A percentile compares a stretch with the other conserved stretches of the same genome.
Evolutionary conservation across 2,329 filamentous ascomycete species (phyloP).

Genomic region (Leptographium lundbergii): DNA sequence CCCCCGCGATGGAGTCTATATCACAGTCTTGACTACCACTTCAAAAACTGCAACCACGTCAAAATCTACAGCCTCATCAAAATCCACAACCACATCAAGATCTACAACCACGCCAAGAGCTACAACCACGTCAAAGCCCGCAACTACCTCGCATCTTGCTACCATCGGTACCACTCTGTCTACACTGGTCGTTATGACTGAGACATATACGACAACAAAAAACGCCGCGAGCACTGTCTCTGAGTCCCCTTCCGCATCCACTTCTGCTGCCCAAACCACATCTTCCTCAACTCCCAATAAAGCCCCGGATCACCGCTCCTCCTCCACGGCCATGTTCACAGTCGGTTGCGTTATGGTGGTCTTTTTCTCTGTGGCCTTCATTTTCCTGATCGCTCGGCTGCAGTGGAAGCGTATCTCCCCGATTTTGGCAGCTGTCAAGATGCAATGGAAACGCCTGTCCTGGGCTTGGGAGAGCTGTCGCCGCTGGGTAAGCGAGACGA

Average conservation of each 20-base stretch:
- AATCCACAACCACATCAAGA: background rate
- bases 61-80: background rate
- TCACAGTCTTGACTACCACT: background rate
- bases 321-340: background rate
- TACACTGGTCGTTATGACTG: background rate
- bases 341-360: slow-evolving; percentile 1
- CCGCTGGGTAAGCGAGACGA: background rate
- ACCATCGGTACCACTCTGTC: background rate
- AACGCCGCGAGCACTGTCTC: background rate
- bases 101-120: background rate
- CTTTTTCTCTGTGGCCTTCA: background rate
- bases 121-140: background rate
- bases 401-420: background rate
- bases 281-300: background rate
- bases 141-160: background rate
- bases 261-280: background rate
- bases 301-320: background rate
- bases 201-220: background rate
- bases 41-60: background rate
- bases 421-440: background rate
- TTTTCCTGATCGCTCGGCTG: background rate
- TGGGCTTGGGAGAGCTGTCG: background rate
- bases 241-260: background rate
- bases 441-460: background rate
- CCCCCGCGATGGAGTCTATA: background rate